Conservation (phyloP, 495 filamentous ascomycete genomes). For the Entonaema liquescens region DNA sequence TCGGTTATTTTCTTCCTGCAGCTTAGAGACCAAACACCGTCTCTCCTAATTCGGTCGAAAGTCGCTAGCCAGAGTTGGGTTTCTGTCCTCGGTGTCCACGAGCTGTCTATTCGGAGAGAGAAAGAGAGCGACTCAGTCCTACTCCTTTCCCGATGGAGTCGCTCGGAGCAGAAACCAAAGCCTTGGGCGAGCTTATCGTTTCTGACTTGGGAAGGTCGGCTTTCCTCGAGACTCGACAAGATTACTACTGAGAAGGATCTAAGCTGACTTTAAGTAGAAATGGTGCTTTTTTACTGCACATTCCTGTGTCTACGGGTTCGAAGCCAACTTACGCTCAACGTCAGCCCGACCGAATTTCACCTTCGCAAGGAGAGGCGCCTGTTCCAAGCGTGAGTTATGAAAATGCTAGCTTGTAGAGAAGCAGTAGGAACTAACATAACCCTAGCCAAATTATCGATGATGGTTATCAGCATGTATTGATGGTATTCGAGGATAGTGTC, state of each 20-base stretch:
- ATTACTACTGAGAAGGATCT: not conserved
- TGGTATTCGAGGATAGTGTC: conserved; percentile 73
- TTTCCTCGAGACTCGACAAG: not conserved
- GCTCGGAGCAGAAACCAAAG: conserved; percentile 51
- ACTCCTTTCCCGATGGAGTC: conserved; percentile 60
- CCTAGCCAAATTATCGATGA: conserved; percentile 77
- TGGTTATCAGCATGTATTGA: conserved; percentile 72
- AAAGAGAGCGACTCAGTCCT: conserved; percentile 56
- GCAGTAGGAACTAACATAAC: conserved; percentile 25
- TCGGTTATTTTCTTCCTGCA: conserved; percentile 59
- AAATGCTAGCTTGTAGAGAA: not conserved
- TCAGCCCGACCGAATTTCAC: conserved; percentile 66
- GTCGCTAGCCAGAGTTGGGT: conserved; percentile 54
- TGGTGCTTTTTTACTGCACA: conserved; percentile 82
- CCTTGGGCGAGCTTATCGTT: conserved; percentile 63
- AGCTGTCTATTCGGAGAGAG: conserved; percentile 59
- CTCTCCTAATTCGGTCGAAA: conserved; percentile 52
- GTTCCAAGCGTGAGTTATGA: conserved; percentile 70
- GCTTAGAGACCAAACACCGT: conserved; percentile 51
- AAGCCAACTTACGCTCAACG: conserved; percentile 62
- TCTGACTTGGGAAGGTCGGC: conserved; percentile 64
- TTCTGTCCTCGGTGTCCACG: conserved; percentile 57
- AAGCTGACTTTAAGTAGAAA: conserved; percentile 51
- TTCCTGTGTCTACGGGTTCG: conserved; percentile 79
- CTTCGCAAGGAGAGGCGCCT: conserved; percentile 69